Evolutionary conservation across 2,329 filamentous ascomycete genomes (phyloP).

Genomic region (Arthrobotrys iridis): DNA sequence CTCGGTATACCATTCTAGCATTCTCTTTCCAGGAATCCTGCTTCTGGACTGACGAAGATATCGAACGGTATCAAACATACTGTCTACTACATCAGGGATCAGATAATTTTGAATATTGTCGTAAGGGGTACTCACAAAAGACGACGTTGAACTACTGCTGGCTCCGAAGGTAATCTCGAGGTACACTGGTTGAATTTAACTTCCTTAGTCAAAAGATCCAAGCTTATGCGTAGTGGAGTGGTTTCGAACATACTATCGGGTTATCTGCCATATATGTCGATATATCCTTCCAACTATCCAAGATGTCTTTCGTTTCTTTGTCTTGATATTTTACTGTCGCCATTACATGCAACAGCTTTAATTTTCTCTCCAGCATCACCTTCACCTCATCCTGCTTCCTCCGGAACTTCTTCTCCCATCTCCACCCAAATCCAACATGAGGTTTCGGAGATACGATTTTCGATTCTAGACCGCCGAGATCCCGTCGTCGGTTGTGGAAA

Average conservation of each 20-base stretch:
- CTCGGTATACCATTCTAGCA: slow-evolving; percentile 42
- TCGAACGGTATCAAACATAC: slow-evolving; percentile 48
- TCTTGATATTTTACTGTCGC: slow-evolving; percentile 48
- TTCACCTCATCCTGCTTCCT: slow-evolving; percentile 37
- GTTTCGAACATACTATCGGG: slow-evolving; percentile 25
- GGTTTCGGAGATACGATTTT: slow-evolving; percentile 20
- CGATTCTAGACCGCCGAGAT: slow-evolving; percentile 1
- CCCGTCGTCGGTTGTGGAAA: neutral
- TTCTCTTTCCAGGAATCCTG: slow-evolving; percentile 11
- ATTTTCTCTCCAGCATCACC: slow-evolving; percentile 30
- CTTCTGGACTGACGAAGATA: slow-evolving; percentile 37
- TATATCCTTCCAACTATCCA: slow-evolving; percentile 46
- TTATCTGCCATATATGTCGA: slow-evolving; percentile 36
- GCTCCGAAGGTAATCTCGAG: slow-evolving; percentile 22
- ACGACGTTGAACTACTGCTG: slow-evolving; percentile 33
- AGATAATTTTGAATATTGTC: neutral
- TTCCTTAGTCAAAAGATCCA: neutral
- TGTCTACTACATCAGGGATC: neutral
- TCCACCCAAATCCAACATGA: slow-evolving; percentile 27
- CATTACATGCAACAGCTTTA: slow-evolving; percentile 49
- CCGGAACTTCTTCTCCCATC: slow-evolving; percentile 46
- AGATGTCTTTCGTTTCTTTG: slow-evolving; percentile 37
- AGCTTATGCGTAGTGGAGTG: neutral
- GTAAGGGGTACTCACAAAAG: slow-evolving; percentile 35
- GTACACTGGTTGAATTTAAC: slow-evolving; percentile 22